phyloP scores from a whole-genome alignment of 495 filamentous ascomycete genomes.

The Evernia prunastri region DNA sequence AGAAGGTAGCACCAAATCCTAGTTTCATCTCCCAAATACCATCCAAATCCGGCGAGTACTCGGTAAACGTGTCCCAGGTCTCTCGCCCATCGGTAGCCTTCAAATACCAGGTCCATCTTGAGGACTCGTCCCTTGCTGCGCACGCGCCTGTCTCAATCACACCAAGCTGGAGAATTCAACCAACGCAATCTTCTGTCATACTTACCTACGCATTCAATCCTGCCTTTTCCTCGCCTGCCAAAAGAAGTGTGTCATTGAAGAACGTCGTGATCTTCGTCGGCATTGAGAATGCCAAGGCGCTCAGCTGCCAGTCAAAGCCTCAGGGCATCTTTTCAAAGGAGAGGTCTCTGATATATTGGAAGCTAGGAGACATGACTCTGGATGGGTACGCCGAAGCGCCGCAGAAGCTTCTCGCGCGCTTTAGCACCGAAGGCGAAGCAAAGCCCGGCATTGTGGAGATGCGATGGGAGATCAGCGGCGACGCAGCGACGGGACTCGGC shows the following conservation, averaged over 20 bases:
- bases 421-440: conserved; percentile 66
- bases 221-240: conserved; percentile 41
- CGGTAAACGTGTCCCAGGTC: conserved; percentile 62
- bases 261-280: conserved; percentile 78
- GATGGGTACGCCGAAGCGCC: conserved; percentile 45
- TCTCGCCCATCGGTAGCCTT: conserved; percentile 75
- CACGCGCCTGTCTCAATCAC: conserved; percentile 73
- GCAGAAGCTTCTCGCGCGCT: conserved; percentile 72
- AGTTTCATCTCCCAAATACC: conserved; percentile 69
- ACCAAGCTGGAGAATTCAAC: conserved; percentile 76
- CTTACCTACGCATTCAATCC: conserved; percentile 85
- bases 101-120: conserved; percentile 87
- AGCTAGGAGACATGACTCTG: conserved; percentile 70
- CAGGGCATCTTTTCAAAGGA: conserved; percentile 78
- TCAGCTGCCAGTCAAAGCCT: conserved; percentile 62
- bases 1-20: conserved; percentile 92
- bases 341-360: conserved; percentile 82
- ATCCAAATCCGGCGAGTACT: conserved; percentile 71
- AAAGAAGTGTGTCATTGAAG: conserved; percentile 54
- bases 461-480: conserved; percentile 64
- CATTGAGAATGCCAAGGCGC: conserved; percentile 55
- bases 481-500: conserved; percentile 41
- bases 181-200: conserved; percentile 73
- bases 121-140: conserved; percentile 51
- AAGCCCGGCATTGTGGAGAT: conserved; percentile 73